Conservation (phyloP, 2,329 filamentous ascomycete genomes). For the Colletotrichum spaethianum region DNA sequence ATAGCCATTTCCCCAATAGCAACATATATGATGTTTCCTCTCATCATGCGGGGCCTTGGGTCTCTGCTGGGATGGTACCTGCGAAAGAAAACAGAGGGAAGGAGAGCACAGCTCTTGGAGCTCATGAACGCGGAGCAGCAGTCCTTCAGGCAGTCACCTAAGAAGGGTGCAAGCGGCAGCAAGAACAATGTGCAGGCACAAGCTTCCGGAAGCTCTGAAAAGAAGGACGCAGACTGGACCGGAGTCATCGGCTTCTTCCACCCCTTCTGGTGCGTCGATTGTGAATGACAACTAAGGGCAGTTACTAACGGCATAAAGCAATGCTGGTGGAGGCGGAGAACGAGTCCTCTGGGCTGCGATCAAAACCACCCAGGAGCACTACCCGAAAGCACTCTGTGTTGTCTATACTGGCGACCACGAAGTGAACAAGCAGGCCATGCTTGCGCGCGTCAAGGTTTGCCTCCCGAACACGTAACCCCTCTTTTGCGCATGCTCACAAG, state of each 20-base stretch:
- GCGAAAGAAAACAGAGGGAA: constrained; percentile 73
- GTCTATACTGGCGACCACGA: constrained; percentile 98
- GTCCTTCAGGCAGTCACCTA: constrained; percentile 46
- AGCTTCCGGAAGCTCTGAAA: constrained; percentile 51
- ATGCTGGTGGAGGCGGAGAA: constrained; percentile 96
- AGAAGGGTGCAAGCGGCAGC: constrained; percentile 68
- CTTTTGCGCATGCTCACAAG: constrained; percentile 16
- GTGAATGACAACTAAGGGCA: not conserved
- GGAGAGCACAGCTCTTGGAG: constrained; percentile 70
- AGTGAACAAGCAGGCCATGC: constrained; percentile 83
- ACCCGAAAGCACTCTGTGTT: constrained; percentile 89
- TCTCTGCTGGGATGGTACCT: constrained; percentile 71
- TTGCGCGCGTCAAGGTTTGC: constrained; percentile 80
- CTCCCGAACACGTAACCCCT: constrained; percentile 33
- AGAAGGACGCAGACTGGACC: constrained; percentile 74
- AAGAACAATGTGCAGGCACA: constrained; percentile 74
- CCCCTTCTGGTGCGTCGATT: constrained; percentile 84
- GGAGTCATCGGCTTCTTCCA: constrained; percentile 97
- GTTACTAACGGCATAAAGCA: constrained; percentile 65
- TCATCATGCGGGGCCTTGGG: constrained; percentile 57
- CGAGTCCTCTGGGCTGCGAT: constrained; percentile 97
- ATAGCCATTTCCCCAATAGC: constrained; percentile 45
- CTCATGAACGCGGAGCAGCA: constrained; percentile 63
- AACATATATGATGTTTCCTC: constrained; percentile 51
- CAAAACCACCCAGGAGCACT: constrained; percentile 88